Evolutionary conservation across 768 basidiomycete species (phyloP).

Genomic region (Mycena floridula): DNA sequence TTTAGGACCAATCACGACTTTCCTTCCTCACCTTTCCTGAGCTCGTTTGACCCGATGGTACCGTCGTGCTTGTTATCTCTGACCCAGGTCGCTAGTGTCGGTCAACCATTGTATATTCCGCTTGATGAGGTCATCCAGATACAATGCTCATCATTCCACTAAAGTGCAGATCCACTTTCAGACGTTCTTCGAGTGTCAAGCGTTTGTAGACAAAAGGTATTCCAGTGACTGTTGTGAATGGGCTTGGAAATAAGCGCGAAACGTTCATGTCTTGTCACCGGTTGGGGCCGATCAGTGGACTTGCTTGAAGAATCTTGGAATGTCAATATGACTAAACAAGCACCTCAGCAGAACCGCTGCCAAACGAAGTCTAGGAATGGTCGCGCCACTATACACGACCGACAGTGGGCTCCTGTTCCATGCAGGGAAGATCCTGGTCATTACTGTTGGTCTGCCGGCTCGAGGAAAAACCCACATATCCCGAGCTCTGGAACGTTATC

Average conservation of each 20-base stretch:
- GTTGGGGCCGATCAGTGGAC: too few relatives aligned
- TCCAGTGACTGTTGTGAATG: neutral
- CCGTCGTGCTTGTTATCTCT: neutral
- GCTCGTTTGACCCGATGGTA: neutral
- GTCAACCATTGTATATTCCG: neutral
- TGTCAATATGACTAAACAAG: too few relatives aligned
- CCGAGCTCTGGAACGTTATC: conserved; percentile 91
- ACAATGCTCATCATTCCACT: neutral
- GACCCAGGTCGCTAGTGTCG: neutral
- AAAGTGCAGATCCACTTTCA: neutral
- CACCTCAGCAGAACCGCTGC: too few relatives aligned
- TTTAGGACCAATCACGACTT: neutral
- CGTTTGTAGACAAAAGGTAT: neutral
- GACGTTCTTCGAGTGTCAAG: neutral
- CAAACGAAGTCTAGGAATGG: too few relatives aligned
- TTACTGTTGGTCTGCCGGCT: conserved; percentile 91
- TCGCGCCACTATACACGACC: conserved; percentile 93
- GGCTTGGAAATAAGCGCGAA: too few relatives aligned
- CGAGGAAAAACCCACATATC: conserved; percentile 97
- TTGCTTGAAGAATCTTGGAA: too few relatives aligned
- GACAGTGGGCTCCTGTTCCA: conserved; percentile 82
- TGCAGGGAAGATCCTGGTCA: conserved; percentile 91
- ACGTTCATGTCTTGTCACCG: too few relatives aligned
- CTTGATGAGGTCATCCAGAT: neutral
- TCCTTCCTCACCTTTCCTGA: neutral